Evolutionary conservation across 441 rosid species (phyloP), one percentile per base, ranked within the genome.

Genomic region (Pelargonium australe): DNA sequence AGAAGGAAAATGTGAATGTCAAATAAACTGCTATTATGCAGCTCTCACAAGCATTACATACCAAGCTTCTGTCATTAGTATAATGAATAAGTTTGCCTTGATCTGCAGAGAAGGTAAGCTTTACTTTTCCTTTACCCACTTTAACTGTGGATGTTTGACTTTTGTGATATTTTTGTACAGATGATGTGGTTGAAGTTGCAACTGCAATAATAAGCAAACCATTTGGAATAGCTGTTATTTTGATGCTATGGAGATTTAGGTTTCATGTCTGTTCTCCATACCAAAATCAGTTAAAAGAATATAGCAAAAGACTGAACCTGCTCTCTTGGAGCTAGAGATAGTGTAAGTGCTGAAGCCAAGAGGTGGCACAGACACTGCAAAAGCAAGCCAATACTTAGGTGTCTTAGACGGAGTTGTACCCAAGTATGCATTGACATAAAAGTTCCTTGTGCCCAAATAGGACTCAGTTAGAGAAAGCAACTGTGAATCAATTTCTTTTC

Each of bases 281-380:
- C 20, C 14, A 53, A 53, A 6, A 53, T 53, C 8, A 53, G 60
- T 53, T 16, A 81, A 53, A 53, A 53, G 60, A 53, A 53, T 53
- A 53, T 53, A 77, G 71, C 5, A 67, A 31, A 67, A 43, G 37
- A 37, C 19, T 68, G 65, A 80, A 92, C 98, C 97, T 89, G 87
- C 41, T 63, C 47, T 79, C 84, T 83, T 80, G 76, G 88, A 80
- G 75, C 72, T 77, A 60, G 95, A 89, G 77, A 95, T 80, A 55
- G 82, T 78, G 79, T 92, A 95, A 60, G 94, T 88, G 81, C 82
- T 87, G 89, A 89, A 95, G 76, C 98, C 99, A 69, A 95, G 87
- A 68, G 99, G 92, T 70, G 97, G 97, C 49, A 87, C 89, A 71
- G 90, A 85, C 23, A 77, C 94, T n/a, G 86, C 47, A 78, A 95